These are phyloP conservation scores for Coemansia sp. DNA, from an alignment of 192 early-diverging fungal genomes.

Conservation along the genomic window DNA sequence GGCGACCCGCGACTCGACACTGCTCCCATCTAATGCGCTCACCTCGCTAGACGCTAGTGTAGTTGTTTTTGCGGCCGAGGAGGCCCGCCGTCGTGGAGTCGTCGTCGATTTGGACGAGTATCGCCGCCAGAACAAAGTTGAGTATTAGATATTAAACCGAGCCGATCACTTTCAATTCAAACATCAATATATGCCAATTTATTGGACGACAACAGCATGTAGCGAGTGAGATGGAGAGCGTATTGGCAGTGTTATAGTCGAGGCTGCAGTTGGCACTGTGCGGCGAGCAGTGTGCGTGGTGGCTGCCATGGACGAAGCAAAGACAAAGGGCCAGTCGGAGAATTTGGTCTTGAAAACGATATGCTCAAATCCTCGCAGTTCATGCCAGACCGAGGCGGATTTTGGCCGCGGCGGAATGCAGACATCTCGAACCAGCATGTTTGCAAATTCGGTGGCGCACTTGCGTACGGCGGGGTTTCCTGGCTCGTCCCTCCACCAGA, in stretches of 20 bases:
- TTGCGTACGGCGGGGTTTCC: slow-evolving; percentile 43
- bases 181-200: background rate
- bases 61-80: slow-evolving; percentile 30
- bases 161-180: background rate
- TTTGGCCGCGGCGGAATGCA: slow-evolving; percentile 49
- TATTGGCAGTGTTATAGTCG: slow-evolving; percentile 22
- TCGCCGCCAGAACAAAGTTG: slow-evolving; percentile 6
- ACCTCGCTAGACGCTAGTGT: slow-evolving; percentile 17
- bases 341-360: slow-evolving; percentile 57
- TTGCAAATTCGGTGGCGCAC: slow-evolving; percentile 48
- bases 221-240: slow-evolving; percentile 22
- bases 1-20: background rate
- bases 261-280: slow-evolving; percentile 1
- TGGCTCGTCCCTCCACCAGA: slow-evolving; percentile 56
- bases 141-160: background rate
- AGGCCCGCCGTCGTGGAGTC: slow-evolving; percentile 16
- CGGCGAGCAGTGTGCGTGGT: slow-evolving; percentile 15
- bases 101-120: slow-evolving; percentile 18
- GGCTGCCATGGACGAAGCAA: slow-evolving; percentile 32
- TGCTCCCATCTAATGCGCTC: slow-evolving; percentile 16
- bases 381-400: slow-evolving; percentile 50
- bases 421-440: slow-evolving; percentile 41
- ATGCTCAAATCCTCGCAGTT: slow-evolving; percentile 51
- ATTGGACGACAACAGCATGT: slow-evolving; percentile 18
- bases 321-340: slow-evolving; percentile 55